These are phyloP conservation scores for Aegle marmelos DNA, from an alignment of 345 rosid genomes.

Conservation along the genomic window DNA sequence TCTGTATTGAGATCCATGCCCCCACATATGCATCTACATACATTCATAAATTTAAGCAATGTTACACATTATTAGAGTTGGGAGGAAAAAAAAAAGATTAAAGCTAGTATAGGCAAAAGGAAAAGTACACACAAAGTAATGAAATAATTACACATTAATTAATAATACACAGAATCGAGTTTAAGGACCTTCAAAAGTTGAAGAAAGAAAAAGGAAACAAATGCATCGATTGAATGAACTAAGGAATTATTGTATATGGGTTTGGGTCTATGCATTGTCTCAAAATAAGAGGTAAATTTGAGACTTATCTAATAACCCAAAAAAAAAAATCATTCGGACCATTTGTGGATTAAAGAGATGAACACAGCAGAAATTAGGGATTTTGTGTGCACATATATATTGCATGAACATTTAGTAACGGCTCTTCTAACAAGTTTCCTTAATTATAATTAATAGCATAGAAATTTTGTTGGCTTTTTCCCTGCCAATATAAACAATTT, in stretches of 20 bases:
- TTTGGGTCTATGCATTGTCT: neutral
- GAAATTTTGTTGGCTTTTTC: neutral
- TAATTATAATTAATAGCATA: neutral
- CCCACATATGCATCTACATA: slow-evolving; percentile 99
- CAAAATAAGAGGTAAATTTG: neutral
- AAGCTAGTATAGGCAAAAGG: neutral
- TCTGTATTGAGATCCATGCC: slow-evolving; percentile 96
- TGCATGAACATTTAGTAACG: neutral
- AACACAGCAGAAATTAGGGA: neutral
- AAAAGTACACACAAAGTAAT: neutral
- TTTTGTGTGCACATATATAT: neutral
- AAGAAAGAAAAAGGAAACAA: neutral
- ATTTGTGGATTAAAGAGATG: neutral
- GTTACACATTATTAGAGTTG: neutral
- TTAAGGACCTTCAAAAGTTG: neutral
- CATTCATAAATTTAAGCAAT: neutral
- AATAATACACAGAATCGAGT: neutral
- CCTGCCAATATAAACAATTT: neutral
- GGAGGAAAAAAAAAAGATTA: neutral
- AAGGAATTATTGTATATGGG: neutral
- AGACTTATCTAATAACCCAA: neutral
- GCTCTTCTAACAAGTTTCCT: neutral
- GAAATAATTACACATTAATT: neutral
- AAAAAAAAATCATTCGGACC: neutral
- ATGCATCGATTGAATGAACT: neutral